Conservation (phyloP, 2,329 filamentous ascomycete genomes). For the Arachnopeziza araneosa region DNA sequence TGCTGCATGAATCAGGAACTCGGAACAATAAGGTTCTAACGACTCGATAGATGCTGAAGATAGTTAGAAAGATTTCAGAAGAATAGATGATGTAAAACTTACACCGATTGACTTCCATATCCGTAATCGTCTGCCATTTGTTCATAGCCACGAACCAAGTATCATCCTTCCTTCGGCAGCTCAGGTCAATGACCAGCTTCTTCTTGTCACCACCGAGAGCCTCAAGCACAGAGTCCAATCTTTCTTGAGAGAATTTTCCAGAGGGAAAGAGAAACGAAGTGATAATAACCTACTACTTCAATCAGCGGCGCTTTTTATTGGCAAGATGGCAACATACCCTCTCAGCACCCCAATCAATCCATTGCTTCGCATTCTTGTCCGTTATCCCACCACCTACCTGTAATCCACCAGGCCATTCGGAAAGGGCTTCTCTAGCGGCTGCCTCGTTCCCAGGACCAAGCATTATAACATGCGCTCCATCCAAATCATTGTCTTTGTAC, state of each 20-base stretch:
- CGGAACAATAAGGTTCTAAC: constrained; percentile 87
- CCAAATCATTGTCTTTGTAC: constrained; percentile 69
- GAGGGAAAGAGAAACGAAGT: constrained; percentile 91
- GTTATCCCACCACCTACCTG: constrained; percentile 95
- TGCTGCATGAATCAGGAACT: constrained; percentile 95
- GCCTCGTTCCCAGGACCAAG: constrained; percentile 81
- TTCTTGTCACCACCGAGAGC: constrained; percentile 67
- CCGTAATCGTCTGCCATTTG: constrained; percentile 96
- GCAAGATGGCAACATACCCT: constrained; percentile 53
- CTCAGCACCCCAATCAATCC: constrained; percentile 83
- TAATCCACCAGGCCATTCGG: constrained; percentile 71
- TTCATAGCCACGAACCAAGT: constrained; percentile 98
- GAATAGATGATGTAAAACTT: not conserved
- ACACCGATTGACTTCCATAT: constrained; percentile 91
- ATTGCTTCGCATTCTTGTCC: constrained; percentile 74
- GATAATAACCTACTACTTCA: constrained; percentile 73
- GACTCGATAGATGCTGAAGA: constrained; percentile 66
- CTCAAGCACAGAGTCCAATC: constrained; percentile 67
- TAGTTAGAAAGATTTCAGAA: constrained; percentile 8
- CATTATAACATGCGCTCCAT: constrained; percentile 93
- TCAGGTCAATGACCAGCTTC: constrained; percentile 91
- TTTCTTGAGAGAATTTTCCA: constrained; percentile 71
- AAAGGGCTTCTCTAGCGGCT: constrained; percentile 71
- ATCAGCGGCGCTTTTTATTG: constrained; percentile 10
- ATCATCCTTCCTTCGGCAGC: constrained; percentile 68